Conservation (phyloP, 129 eudicot species). For the Pulicaria dysenterica region DNA sequence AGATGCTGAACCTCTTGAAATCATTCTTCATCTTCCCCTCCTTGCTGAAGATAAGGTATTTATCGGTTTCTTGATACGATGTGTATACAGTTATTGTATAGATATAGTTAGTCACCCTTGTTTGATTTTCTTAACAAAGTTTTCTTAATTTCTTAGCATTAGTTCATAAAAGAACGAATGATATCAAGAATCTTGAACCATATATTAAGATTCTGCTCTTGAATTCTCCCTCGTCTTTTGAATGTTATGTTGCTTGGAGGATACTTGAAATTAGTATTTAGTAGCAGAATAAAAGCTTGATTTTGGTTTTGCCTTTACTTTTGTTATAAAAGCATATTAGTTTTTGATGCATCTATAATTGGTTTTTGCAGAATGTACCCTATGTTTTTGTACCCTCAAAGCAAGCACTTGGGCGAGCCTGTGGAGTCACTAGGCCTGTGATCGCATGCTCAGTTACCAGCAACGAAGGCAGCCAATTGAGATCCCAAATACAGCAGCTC, state of each 20-base stretch:
- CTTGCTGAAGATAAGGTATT: constrained; percentile 84
- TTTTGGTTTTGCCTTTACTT: neutral
- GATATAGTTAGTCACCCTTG: too few species aligned
- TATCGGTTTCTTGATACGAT: neutral
- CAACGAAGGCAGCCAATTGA: constrained; percentile 89
- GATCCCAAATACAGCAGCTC: constrained; percentile 75
- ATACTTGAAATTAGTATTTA: neutral
- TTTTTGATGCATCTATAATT: neutral
- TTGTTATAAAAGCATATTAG: neutral
- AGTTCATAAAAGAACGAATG: neutral
- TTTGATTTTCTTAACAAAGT: too few species aligned
- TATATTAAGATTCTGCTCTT: neutral
- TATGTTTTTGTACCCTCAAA: constrained; percentile 90
- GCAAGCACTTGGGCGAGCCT: constrained; percentile 88
- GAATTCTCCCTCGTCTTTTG: neutral
- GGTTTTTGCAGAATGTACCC: constrained; percentile 67
- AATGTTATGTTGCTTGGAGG: neutral
- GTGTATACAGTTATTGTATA: neutral
- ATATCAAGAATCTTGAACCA: neutral
- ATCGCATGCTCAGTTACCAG: constrained; percentile 88
- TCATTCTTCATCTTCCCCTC: constrained; percentile 80
- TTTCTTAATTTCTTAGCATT: neutral
- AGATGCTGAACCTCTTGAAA: constrained; percentile 80
- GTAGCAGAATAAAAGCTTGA: neutral
- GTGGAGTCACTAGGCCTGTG: constrained; percentile 86